These are phyloP conservation scores for Diaporthe sp. DNA, from an alignment of 2,329 filamentous ascomycete genomes.

Conservation along the genomic window DNA sequence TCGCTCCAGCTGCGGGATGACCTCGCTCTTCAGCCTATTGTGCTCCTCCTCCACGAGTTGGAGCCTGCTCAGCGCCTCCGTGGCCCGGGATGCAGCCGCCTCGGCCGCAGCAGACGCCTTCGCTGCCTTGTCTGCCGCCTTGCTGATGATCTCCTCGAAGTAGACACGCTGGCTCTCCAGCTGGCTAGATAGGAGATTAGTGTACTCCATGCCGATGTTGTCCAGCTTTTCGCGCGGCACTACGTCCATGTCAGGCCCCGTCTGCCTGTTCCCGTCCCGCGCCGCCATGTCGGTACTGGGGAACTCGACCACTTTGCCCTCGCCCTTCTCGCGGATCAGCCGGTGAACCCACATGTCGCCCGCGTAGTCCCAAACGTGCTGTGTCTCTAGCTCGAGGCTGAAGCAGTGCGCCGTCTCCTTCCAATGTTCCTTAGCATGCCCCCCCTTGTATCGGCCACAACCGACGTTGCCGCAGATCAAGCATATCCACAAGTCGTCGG, in stretches of 20 bases:
- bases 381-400: constrained; percentile 90
- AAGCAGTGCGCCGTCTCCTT: constrained; percentile 92
- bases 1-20: constrained; percentile 78
- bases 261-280: constrained; percentile 44
- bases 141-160: constrained; percentile 92
- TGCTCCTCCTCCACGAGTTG: constrained; percentile 68
- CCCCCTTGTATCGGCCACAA: constrained; percentile 93
- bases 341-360: constrained; percentile 97
- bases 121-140: constrained; percentile 89
- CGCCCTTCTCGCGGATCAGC: constrained; percentile 92
- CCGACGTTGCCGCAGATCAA: constrained; percentile 93
- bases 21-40: constrained; percentile 64
- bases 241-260: constrained; percentile 62
- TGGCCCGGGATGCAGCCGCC: constrained; percentile 66
- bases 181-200: constrained; percentile 91
- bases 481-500: constrained; percentile 93
- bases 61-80: constrained; percentile 64
- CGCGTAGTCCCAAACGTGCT: constrained; percentile 98
- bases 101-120: constrained; percentile 79
- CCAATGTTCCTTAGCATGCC: constrained; percentile 94
- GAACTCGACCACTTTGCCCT: constrained; percentile 93
- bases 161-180: constrained; percentile 93
- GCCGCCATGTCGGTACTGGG: constrained; percentile 62
- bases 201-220: constrained; percentile 93
- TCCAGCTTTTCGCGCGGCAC: constrained; percentile 79